A percentile compares a stretch with the other conserved stretches of the same genome.
These are phyloP conservation scores for Cladorrhinum sp. DNA, from an alignment of 2,329 filamentous ascomycete genomes.

Conservation along the genomic window DNA sequence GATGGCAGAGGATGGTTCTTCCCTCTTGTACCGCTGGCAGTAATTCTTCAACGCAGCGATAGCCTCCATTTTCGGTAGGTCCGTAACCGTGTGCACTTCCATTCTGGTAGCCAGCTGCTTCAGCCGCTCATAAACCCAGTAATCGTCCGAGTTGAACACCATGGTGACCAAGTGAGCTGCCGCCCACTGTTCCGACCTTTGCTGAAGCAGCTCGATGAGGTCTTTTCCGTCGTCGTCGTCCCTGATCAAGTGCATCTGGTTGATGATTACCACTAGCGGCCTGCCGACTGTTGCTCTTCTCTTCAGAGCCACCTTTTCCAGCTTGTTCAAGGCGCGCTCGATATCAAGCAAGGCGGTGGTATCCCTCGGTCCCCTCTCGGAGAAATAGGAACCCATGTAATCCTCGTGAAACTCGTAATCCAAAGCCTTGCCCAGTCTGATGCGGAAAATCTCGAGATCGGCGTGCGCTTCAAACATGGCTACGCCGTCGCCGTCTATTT, in stretches of 20 bases:
- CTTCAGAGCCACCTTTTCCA: slow-evolving; percentile 88
- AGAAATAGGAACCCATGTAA: slow-evolving; percentile 95
- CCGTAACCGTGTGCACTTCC: slow-evolving; percentile 84
- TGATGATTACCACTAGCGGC: slow-evolving; percentile 90
- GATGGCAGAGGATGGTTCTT: slow-evolving; percentile 52
- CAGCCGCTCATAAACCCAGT: slow-evolving; percentile 95
- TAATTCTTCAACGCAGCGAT: slow-evolving; percentile 75
- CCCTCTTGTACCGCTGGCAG: slow-evolving; percentile 71
- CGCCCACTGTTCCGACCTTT: slow-evolving; percentile 94
- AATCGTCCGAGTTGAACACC: slow-evolving; percentile 95
- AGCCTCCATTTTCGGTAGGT: slow-evolving; percentile 76
- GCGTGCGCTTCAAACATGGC: slow-evolving; percentile 97
- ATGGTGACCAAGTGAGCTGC: slow-evolving; percentile 85
- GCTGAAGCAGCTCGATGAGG: slow-evolving; percentile 89
- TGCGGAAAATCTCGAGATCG: slow-evolving; percentile 90
- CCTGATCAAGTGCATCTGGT: slow-evolving; percentile 85
- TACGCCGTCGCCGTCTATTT: slow-evolving; percentile 81
- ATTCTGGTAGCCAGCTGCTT: slow-evolving; percentile 92
- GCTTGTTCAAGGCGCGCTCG: slow-evolving; percentile 93
- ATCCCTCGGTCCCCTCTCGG: slow-evolving; percentile 86
- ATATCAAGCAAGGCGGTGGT: slow-evolving; percentile 92
- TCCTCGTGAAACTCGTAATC: slow-evolving; percentile 98
- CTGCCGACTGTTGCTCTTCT: slow-evolving; percentile 59
- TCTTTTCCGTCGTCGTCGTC: slow-evolving; percentile 93
- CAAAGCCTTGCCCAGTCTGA: slow-evolving; percentile 86